Conservation (phyloP, 352 stramenopile species). For the Phytophthora tentaculata region DNA sequence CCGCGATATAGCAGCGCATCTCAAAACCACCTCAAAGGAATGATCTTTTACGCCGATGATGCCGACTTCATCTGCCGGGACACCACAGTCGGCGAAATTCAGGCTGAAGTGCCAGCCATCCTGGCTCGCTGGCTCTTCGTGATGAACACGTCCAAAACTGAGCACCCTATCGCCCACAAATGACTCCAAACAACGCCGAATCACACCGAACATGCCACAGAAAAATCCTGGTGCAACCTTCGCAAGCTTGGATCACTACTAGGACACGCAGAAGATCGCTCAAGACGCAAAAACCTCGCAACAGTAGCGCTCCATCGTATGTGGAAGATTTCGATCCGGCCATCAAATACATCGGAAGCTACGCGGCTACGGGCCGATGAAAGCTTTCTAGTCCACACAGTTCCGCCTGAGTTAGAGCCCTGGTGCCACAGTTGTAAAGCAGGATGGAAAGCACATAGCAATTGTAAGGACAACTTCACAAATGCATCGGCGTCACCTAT, state of each 20-base stretch:
- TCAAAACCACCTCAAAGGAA: conserved; percentile 14
- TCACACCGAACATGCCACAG: background rate
- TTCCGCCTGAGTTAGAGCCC: too few relatives aligned
- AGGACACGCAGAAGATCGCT: conserved; percentile 6
- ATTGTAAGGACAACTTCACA: too few relatives aligned
- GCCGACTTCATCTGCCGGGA: conserved; percentile 9
- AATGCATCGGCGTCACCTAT: too few relatives aligned
- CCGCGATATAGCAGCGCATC: background rate
- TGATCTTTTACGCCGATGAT: conserved; percentile 9
- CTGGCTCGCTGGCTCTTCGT: conserved; percentile 9
- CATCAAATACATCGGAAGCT: background rate
- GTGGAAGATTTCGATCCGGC: conserved; percentile 12
- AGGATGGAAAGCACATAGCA: too few relatives aligned
- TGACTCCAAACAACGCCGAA: background rate
- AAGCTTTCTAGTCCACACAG: too few relatives aligned
- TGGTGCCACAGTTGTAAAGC: too few relatives aligned
- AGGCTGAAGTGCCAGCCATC: conserved; percentile 2
- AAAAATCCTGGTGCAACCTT: conserved; percentile 13
- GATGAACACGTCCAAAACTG: conserved; percentile 22
- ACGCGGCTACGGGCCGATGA: too few relatives aligned
- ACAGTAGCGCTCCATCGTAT: conserved; percentile 6
- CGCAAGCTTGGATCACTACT: conserved; percentile 17
- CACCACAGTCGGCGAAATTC: background rate
- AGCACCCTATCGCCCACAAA: conserved; percentile 7
- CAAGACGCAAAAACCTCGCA: conserved; percentile 8